A percentile compares a stretch with the other conserved stretches of the same genome.
phyloP scores from a whole-genome alignment of 2,329 filamentous ascomycete species.

The Aspergillus caelatus region DNA sequence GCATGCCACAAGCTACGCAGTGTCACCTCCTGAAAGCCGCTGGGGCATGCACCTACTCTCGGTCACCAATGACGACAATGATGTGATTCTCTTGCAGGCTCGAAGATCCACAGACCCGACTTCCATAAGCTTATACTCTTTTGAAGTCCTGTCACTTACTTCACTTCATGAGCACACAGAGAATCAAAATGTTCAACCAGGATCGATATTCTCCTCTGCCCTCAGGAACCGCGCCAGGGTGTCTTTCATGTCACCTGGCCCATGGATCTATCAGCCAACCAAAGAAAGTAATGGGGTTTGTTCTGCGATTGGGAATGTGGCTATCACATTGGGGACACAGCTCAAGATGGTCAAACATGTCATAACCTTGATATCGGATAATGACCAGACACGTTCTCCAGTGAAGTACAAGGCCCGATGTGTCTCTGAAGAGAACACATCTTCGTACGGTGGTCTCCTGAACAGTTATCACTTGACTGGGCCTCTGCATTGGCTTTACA shows the following conservation, averaged over 20 bases:
- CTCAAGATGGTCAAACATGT: conserved; percentile 31
- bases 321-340: conserved; percentile 31
- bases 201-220: conserved; percentile 34
- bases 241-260: conserved; percentile 34
- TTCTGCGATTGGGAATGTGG: conserved; percentile 29
- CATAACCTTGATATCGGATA: conserved; percentile 15
- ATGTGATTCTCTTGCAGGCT: conserved; percentile 36
- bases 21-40: conserved; percentile 25
- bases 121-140: conserved; percentile 17
- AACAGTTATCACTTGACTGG: conserved; percentile 29
- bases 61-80: conserved; percentile 44
- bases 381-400: not conserved
- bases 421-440: conserved; percentile 18
- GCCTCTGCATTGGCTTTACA: conserved; percentile 34
- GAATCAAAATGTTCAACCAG: conserved; percentile 21
- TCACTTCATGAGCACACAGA: conserved; percentile 18
- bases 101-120: conserved; percentile 13
- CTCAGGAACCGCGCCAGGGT: conserved; percentile 29
- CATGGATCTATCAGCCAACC: conserved; percentile 29
- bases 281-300: conserved; percentile 2
- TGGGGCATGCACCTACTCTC: conserved; percentile 41
- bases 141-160: conserved; percentile 31
- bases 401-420: conserved; percentile 13
- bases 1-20: conserved; percentile 3
- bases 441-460: conserved; percentile 9